Percentiles rank a stretch among this genome's conserved stretches.
These are phyloP conservation scores for Geotrichum cucujoidarum DNA, from an alignment of 1,139 yeast genomes.

Conservation along the genomic window DNA sequence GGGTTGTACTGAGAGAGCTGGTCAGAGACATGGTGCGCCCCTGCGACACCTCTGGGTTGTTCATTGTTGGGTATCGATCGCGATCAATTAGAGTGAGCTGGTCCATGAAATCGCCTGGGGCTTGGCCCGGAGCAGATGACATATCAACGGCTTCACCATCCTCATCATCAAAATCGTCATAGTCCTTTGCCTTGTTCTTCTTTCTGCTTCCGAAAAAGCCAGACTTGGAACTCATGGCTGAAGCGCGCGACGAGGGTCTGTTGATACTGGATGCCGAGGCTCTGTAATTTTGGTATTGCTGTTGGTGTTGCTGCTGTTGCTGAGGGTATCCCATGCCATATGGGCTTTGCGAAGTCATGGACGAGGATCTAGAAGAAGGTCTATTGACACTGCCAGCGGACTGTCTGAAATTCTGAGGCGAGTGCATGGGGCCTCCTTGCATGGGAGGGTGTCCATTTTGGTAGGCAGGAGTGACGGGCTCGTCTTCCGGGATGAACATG, in stretches of 20 bases:
- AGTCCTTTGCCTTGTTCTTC: slow-evolving; percentile 10
- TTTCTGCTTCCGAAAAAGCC: slow-evolving; percentile 15
- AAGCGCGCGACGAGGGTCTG: slow-evolving; percentile 6
- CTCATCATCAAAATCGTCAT: slow-evolving; percentile 13
- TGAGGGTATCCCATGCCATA: neutral
- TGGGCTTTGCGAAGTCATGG: neutral
- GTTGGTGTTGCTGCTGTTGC: slow-evolving; percentile 1
- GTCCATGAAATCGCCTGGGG: slow-evolving; percentile 22
- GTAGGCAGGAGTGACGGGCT: slow-evolving; percentile 6
- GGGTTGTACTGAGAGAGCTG: slow-evolving; percentile 35
- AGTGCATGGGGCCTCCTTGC: slow-evolving; percentile 12
- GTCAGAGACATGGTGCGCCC: slow-evolving; percentile 36
- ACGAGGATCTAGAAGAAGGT: neutral
- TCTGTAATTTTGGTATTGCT: neutral
- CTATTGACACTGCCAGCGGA: neutral
- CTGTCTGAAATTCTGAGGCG: slow-evolving; percentile 7
- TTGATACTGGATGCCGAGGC: neutral
- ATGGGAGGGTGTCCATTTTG: slow-evolving; percentile 13
- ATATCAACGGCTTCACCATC: slow-evolving; percentile 8
- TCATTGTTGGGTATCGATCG: slow-evolving; percentile 36
- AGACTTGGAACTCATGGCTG: slow-evolving; percentile 7
- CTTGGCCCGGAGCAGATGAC: neutral
- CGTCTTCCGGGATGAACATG: slow-evolving; percentile 23
- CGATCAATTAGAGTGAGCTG: slow-evolving; percentile 33
- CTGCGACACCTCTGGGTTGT: slow-evolving; percentile 8